phyloP scores from a whole-genome alignment of 371 early-diverging fungal species.

The Nematocida displodere region DNA sequence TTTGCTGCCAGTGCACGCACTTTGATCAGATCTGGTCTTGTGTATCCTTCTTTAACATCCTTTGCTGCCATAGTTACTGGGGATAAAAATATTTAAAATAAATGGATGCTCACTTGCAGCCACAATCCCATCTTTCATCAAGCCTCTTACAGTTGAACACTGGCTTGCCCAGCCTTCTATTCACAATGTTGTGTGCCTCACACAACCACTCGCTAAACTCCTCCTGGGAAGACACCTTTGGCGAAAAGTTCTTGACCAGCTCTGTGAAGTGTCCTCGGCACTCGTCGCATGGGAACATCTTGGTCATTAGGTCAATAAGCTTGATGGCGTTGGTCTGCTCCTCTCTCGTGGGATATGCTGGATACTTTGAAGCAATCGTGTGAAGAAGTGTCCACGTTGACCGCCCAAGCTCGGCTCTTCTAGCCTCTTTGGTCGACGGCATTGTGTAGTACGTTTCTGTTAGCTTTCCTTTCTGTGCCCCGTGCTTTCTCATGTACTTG shows the following conservation, averaged over 20 bases:
- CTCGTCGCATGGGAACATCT: conserved; percentile 84
- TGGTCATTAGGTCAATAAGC: conserved; percentile 74
- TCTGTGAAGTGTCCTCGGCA: conserved; percentile 70
- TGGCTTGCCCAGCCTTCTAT: conserved; percentile 77
- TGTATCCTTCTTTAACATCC: conserved; percentile 44
- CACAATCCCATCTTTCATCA: conserved; percentile 79
- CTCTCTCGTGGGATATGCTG: conserved; percentile 72
- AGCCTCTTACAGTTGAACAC: conserved; percentile 83
- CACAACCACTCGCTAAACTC: conserved; percentile 81
- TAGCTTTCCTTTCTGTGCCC: neutral
- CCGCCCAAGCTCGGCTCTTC: conserved; percentile 77
- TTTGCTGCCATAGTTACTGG: conserved; percentile 47
- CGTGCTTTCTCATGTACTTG: conserved; percentile 5
- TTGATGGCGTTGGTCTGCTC: conserved; percentile 73
- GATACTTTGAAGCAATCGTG: conserved; percentile 92
- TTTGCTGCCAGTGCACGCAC: conserved; percentile 74
- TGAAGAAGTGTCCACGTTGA: conserved; percentile 93
- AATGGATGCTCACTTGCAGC: conserved; percentile 52
- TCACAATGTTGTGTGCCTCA: conserved; percentile 87
- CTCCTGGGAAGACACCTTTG: conserved; percentile 70
- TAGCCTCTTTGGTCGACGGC: conserved; percentile 63
- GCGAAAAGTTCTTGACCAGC: conserved; percentile 75
- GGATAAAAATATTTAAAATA: conserved; percentile 39
- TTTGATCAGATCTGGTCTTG: conserved; percentile 65
- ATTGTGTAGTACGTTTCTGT: conserved; percentile 8